Base-by-base conservation (phyloP, 1,284 basidiomycete species). In the Fomes fomentarius region DNA sequence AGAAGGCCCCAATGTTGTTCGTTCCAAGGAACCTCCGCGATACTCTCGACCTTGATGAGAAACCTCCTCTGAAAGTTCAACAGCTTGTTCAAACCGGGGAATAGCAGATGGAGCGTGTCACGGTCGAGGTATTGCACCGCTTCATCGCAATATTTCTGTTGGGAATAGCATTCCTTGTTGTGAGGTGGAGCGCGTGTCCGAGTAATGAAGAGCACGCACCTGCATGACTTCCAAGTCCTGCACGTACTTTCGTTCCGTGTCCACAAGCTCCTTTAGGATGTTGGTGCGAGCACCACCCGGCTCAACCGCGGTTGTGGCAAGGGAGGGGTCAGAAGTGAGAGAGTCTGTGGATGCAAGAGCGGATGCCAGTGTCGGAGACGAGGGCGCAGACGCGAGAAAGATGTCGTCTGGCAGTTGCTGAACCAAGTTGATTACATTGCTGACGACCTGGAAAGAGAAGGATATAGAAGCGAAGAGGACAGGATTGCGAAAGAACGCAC, bases 1-100 rank as follows among this genome's bases (percentile, higher is more conserved):
- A 85, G 85, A 54, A 82, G 75, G 40, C 93, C 96, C 96, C 95
- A 98, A 62, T 83, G 85, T 68, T 91, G 95, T 63, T 94, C 91
- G 62, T 84, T 85, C 94, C 93, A 90, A 62, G 91, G 79, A 57
- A 84, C 71, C 76, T 95, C 87, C 50, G 90, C 86, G 31, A 87
- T 93, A 55, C 89, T 89, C 72, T 98, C 95, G 31, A 99, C 80
- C 56, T 90, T 91, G 73, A 98, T 98, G 54, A 98, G 84, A 75
- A 99, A 98, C 71, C 93, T 90, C 61, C 97, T 86, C 69, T 98
- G 96, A 66, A 99, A 97, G 71, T 99, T 98, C 63, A 98, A 83
- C 21, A 99, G 84, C 70, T 94, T 91, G 78, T 96, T 93, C 58
- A 99, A 81, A 72, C 95, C 95, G 9, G 96, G 94, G 74, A 99